Base-by-base conservation (phyloP, 2,329 filamentous ascomycete genomes). In the Botrytis tulipae region DNA sequence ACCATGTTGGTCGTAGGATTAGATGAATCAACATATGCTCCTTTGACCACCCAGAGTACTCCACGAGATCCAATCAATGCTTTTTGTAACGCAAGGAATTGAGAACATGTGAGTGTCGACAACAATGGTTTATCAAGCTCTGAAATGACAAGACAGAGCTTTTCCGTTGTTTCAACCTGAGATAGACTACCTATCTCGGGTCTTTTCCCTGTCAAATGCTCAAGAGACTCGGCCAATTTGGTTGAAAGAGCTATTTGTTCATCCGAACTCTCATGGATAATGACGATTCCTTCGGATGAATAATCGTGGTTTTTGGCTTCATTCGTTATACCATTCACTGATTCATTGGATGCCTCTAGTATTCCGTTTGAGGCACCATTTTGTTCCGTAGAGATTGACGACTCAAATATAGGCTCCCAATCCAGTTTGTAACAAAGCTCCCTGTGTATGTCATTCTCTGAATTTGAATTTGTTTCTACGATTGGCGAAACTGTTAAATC, bases 11-110 rank as follows among this genome's bases (percentile, higher is more conserved):
- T 48, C 40, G 78, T 76, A 32, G 80, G 80, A 57, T 77, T 76
- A 14, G 63, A 68, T 59, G 79, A 75, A 61, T 80, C 80, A 77
- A 73, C 82, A 62, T 85, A 83, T 7, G 84, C 84, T 4, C 83
- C 84, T 0, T 80, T 80, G 0, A 85, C 85, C 18, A 88, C 75
- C 86, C 87, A 89, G 0, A 89, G 72, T 4, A 89, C 76, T 3
- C 83, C 82, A 48, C 82, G 82, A 0, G 83, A 80, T 1, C 69
- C 74, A 8, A 79, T 78, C 2, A 86, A 78, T 7, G 88, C 74
- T 0, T 77, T 75, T 32, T 85, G 82, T 42, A 89, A 82, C 1
- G 78, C 60, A 0, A 79, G 61, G 73, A 87, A 89, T n/a, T 83
- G 79, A 0, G 76, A 20, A 20, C 83, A 77, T 1, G 77, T 77